Evolutionary conservation across 345 rosid genomes (phyloP), one percentile per base, ranked within the genome.

Genomic region (Capsella bursapastoris): DNA sequence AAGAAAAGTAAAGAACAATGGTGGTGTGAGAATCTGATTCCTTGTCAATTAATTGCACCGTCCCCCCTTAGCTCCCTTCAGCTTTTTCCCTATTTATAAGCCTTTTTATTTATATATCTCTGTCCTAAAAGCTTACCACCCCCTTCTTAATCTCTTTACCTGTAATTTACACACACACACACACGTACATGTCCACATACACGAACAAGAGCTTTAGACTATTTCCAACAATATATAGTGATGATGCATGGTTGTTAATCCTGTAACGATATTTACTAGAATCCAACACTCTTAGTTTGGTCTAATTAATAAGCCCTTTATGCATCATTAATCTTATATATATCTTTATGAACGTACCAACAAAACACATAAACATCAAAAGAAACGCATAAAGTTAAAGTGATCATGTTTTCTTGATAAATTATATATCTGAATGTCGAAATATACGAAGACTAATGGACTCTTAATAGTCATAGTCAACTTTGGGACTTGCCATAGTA

Each of bases 21-120:
- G 80, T 76, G 80, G 61, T 77, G 72, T 57, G 38, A 72, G 80
- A 77, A 77, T 77, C 80, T 70, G 80, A 77, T 77, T 77, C 80
- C 80, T 71, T 71, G 80, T 70, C 80, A 65, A 77, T 77, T 77
- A 70, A 77, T 77, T 38, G 76, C 67, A 70, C 76, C 66, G 66
- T 69, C 76, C 80, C 41, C 37, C 37, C 7, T 4, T 29, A 7
- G 2, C 37, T 34, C 37, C 37, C 10, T 8, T n/a, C 68, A 45
- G 52, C 73, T 69, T 76, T 75, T 62, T 41, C 49, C 22, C 4
- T 48, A 22, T 58, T 40, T 40, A 40, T 61, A 53, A 75, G 79
- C 74, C 47, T 69, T 75, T 22, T 34, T 34, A 6, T 34, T 49
- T 52, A 18, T 38, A 55, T 69, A 37, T 76, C 58, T 57, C 35